Conservation (phyloP, 768 basidiomycete species). For the Trametes villosa region DNA sequence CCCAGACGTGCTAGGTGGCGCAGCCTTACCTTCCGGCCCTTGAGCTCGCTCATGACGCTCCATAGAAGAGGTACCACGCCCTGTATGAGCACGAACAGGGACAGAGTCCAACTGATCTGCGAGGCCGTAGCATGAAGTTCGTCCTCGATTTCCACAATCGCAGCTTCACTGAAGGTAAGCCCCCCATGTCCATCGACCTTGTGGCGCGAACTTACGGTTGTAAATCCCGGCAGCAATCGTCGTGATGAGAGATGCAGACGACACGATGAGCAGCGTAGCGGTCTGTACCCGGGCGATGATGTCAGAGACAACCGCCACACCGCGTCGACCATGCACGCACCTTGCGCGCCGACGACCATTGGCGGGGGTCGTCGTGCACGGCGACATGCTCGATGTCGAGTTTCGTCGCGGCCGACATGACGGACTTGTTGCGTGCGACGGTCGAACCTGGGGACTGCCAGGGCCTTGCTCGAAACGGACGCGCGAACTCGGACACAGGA, state of each 20-base stretch:
- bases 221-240: slow-evolving; percentile 62
- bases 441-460: background rate
- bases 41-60: slow-evolving; percentile 72
- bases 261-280: slow-evolving; percentile 48
- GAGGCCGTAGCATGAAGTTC: slow-evolving; percentile 60
- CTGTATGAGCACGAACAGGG: slow-evolving; percentile 72
- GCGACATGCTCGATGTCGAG: slow-evolving; percentile 31
- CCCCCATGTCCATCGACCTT: background rate
- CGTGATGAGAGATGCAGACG: slow-evolving; percentile 59
- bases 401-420: background rate
- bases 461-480: background rate
- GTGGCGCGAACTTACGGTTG: slow-evolving; percentile 48
- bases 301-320: background rate
- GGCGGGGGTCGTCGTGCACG: slow-evolving; percentile 29
- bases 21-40: slow-evolving; percentile 64
- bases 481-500: background rate
- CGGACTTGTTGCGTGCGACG: background rate
- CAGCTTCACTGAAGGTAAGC: slow-evolving; percentile 46
- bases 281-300: slow-evolving; percentile 14
- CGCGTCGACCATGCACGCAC: slow-evolving; percentile 1
- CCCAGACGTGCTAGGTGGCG: background rate
- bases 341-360: slow-evolving; percentile 29
- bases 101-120: slow-evolving; percentile 69
- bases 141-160: slow-evolving; percentile 58
- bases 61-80: slow-evolving; percentile 68